Conservation (phyloP, 371 early-diverging fungal species). For the Mortierella sp. region DNA sequence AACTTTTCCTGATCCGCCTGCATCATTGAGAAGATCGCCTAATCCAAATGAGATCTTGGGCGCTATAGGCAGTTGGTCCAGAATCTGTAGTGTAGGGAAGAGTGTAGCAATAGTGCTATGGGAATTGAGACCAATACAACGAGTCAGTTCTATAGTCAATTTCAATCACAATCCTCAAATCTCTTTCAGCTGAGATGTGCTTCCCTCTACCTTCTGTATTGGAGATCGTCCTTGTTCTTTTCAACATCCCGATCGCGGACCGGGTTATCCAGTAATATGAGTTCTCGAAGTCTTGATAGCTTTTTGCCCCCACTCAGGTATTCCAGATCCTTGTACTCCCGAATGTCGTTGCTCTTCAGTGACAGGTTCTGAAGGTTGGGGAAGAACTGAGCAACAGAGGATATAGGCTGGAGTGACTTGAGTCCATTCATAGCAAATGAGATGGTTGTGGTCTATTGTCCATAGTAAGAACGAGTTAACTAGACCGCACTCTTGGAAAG, state of each 20-base stretch:
- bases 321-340: conserved; percentile 23
- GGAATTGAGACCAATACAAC: background rate
- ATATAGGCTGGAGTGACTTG: conserved; percentile 25
- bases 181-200: too few species aligned
- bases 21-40: conserved; percentile 10
- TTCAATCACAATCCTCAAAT: background rate
- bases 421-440: conserved; percentile 36
- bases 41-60: conserved; percentile 36
- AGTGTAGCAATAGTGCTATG: conserved; percentile 20
- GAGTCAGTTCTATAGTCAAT: too few species aligned
- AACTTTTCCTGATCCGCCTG: background rate
- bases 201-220: conserved; percentile 28
- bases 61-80: conserved; percentile 26
- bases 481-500: too few species aligned
- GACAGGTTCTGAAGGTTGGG: conserved; percentile 37
- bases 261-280: conserved; percentile 41
- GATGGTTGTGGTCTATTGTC: conserved; percentile 21
- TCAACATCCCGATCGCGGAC: conserved; percentile 20
- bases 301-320: conserved; percentile 19
- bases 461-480: background rate
- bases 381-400: conserved; percentile 20
- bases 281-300: conserved; percentile 26
- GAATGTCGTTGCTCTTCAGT: conserved; percentile 27
- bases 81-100: conserved; percentile 20
- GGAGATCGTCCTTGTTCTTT: conserved; percentile 22